Conservation (phyloP, 805 yeast genomes). For the Pichia californica region DNA sequence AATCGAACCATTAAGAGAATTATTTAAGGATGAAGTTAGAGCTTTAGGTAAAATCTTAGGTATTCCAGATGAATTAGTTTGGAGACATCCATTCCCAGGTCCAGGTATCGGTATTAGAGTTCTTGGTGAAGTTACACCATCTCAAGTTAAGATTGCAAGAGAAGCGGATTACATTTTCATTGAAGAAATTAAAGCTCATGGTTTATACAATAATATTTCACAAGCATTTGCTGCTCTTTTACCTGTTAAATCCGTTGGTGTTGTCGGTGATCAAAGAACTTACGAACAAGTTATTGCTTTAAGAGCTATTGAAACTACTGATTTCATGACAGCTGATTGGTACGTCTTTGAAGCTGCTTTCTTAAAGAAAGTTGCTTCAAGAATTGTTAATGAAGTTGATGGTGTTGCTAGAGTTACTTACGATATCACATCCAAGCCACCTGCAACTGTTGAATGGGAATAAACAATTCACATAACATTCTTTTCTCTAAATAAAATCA, state of each 20-base stretch:
- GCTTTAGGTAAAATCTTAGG: slow-evolving; percentile 91
- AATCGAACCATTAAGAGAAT: slow-evolving; percentile 97
- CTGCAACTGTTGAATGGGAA: slow-evolving; percentile 99
- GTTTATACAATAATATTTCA: slow-evolving; percentile 84
- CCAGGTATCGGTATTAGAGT: slow-evolving; percentile 99
- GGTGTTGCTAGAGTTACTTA: slow-evolving; percentile 99
- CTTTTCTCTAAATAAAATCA: not conserved
- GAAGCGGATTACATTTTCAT: slow-evolving; percentile 95
- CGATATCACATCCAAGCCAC: slow-evolving; percentile 98
- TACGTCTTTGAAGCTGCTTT: slow-evolving; percentile 85
- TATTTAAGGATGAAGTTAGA: slow-evolving; percentile 98
- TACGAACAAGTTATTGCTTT: slow-evolving; percentile 98
- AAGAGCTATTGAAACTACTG: slow-evolving; percentile 95
- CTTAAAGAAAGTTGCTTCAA: slow-evolving; percentile 86
- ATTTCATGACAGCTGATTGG: slow-evolving; percentile 99
- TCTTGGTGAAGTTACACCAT: slow-evolving; percentile 90
- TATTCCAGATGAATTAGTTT: slow-evolving; percentile 92
- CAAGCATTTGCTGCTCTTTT: slow-evolving; percentile 97
- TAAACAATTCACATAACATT: slow-evolving; percentile 30
- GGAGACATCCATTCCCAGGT: slow-evolving; percentile 99
- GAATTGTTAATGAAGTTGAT: slow-evolving; percentile 97
- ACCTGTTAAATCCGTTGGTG: slow-evolving; percentile 99
- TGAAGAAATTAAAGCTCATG: slow-evolving; percentile 91
- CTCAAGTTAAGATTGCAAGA: slow-evolving; percentile 93
- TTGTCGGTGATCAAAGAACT: slow-evolving; percentile 99